Evolutionary conservation across 441 rosid genomes (phyloP), one percentile per base, ranked within the genome.

Genomic region (Oxalis stricta): DNA sequence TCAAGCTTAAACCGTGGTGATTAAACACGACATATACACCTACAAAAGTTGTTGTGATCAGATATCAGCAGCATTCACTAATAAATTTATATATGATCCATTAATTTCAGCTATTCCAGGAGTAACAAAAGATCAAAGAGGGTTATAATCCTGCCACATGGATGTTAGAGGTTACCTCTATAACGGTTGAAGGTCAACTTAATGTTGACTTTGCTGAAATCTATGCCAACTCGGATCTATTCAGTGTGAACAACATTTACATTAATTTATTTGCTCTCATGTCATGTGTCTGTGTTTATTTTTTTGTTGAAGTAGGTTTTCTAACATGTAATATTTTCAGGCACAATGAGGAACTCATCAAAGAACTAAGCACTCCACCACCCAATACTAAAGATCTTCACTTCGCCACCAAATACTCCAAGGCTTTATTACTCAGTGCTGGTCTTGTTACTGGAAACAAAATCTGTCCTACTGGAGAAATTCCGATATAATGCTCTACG

Each of bases 111-210:
- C 50, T 26, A 34, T 59, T 11, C 58, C 58, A 4, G 58, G 58
- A 9, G 45, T 59, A 23, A 48, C 54, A 4, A 46, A n/a, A 59
- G 39, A 52, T 59, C 42, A 36, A 37, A 6, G 53, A 59, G 10
- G 64, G 64, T 17, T 52, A 46, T 44, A 59, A 59, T 33, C 64
- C 64, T 11, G 58, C 64, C 15, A 59, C 64, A 9, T 59, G 58
- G 64, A 52, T 59, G 64, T 37, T 52, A 22, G 58, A 59, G 5
- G 39, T 59, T 21, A 52, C 13, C 9, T 41, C 64, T 23, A 41
- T 39, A 0, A 14, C 28, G 9, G 49, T 29, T 2, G 64, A 59
- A 42, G 38, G 44, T 26, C 49, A 52, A 23, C 64, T 59, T 31
- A 48, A 30, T 0, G 45, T 59, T 5, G 57, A 59, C 33, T 59